A percentile compares a stretch with the other conserved stretches of the same genome.
Evolutionary conservation across 306 rosid species (phyloP).

Genomic region (Cucurbita argyrosperma): DNA sequence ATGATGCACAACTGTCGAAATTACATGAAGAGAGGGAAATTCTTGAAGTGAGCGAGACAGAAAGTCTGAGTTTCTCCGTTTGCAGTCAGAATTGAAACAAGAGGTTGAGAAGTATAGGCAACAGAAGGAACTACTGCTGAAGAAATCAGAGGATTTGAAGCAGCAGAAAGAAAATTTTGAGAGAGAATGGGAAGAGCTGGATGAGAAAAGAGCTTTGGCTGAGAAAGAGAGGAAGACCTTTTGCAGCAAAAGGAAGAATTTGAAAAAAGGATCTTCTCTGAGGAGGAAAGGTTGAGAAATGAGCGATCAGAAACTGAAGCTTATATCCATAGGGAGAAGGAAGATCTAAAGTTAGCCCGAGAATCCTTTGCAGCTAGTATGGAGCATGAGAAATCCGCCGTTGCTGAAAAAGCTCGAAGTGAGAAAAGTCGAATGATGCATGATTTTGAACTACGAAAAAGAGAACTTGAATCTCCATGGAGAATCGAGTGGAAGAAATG

Average conservation of each 20-base stretch:
- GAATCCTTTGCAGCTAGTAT: constrained; percentile 66
- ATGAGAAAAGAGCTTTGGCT: constrained; percentile 64
- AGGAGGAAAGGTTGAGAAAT: constrained; percentile 61
- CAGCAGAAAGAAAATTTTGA: constrained; percentile 83
- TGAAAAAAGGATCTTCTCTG: constrained; percentile 38
- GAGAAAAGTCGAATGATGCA: constrained; percentile 66
- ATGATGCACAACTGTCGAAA: constrained; percentile 46
- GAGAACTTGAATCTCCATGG: constrained; percentile 73
- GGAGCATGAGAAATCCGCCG: constrained; percentile 56
- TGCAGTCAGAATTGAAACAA: constrained; percentile 74
- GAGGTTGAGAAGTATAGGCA: constrained; percentile 74
- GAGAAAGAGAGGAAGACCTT: constrained; percentile 53
- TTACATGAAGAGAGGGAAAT: constrained; percentile 45
- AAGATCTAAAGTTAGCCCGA: constrained; percentile 49
- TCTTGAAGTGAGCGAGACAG: constrained; percentile 66
- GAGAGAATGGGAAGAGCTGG: constrained; percentile 93
- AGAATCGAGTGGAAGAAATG: constrained; percentile 61
- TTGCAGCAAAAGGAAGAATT: constrained; percentile 55
- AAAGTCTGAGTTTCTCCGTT: constrained; percentile 45
- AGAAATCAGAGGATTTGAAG: constrained; percentile 79
- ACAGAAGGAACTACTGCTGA: constrained; percentile 63
- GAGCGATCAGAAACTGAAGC: constrained; percentile 48
- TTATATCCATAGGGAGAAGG: constrained; percentile 52
- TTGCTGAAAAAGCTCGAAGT: constrained; percentile 54
- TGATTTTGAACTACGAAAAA: constrained; percentile 53